phyloP scores from a whole-genome alignment of 768 basidiomycete species.

The Kondoa subrosea region DNA sequence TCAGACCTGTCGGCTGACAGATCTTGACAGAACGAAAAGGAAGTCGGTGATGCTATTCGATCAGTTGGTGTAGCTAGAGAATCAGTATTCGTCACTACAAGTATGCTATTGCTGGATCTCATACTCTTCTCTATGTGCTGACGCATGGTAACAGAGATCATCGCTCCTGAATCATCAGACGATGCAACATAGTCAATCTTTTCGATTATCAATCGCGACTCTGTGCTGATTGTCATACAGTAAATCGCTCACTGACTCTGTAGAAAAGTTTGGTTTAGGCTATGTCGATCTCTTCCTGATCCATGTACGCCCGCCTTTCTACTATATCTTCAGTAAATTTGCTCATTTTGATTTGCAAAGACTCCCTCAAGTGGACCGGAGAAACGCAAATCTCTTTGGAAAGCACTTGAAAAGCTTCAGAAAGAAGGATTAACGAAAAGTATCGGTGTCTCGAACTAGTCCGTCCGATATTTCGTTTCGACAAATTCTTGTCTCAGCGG shows the following conservation, averaged over 20 bases:
- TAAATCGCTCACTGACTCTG: background rate
- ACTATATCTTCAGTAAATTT: background rate
- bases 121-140: background rate
- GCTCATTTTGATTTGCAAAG: background rate
- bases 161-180: background rate
- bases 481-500: background rate
- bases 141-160: background rate
- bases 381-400: constrained; percentile 35
- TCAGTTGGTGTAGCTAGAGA: background rate
- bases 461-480: background rate
- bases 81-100: background rate
- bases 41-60: background rate
- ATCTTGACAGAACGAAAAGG: background rate
- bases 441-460: constrained; percentile 61
- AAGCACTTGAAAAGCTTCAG: constrained; percentile 54
- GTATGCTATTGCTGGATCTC: too few relatives aligned
- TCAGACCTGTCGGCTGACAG: background rate
- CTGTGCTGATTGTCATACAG: background rate
- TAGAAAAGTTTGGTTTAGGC: background rate
- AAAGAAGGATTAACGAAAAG: constrained; percentile 58
- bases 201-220: background rate
- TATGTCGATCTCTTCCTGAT: background rate
- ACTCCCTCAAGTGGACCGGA: constrained; percentile 8
- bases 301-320: background rate
- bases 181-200: background rate